phyloP scores from a whole-genome alignment of 805 yeast genomes.

The Zygotorulaspora danielsina region DNA sequence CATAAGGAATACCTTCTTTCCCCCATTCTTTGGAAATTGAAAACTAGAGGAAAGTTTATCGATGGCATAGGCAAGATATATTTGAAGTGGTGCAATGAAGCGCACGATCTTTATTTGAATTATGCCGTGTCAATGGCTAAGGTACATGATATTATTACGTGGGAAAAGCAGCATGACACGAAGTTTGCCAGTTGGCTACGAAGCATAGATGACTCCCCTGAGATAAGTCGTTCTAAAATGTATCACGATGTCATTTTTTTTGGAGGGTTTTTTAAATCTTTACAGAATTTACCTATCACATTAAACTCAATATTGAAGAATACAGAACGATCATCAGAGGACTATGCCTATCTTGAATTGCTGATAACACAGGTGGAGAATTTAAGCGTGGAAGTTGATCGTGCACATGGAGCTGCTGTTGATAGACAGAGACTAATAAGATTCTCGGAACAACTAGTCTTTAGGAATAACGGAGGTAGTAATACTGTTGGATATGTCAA shows the following conservation, averaged over 20 bases:
- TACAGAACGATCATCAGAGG: conserved; percentile 47
- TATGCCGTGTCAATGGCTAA: conserved; percentile 61
- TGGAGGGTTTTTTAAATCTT: conserved; percentile 51
- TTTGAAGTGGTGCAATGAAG: conserved; percentile 58
- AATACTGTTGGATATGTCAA: conserved; percentile 30
- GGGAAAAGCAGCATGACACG: conserved; percentile 42
- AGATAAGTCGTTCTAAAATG: conserved; percentile 40
- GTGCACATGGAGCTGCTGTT: conserved; percentile 56
- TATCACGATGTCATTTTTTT: conserved; percentile 54
- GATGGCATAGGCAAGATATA: conserved; percentile 60
- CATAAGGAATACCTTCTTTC: conserved; percentile 53
- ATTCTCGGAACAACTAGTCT: conserved; percentile 39
- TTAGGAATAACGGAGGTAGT: conserved; percentile 21
- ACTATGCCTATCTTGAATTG: conserved; percentile 46
- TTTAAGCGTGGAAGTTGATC: conserved; percentile 57
- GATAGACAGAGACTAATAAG: conserved; percentile 51
- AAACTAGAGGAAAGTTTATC: conserved; percentile 62
- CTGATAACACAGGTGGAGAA: conserved; percentile 53
- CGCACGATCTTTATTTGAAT: conserved; percentile 48
- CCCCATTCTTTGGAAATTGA: conserved; percentile 54
- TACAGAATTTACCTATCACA: conserved; percentile 58
- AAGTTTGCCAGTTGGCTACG: conserved; percentile 55
- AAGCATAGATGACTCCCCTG: conserved; percentile 46
- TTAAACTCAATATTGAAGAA: conserved; percentile 53
- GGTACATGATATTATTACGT: conserved; percentile 51